Percentiles rank a stretch among this genome's conserved stretches.
These are phyloP conservation scores for Ramaria rubella DNA, from an alignment of 768 basidiomycete genomes.

Conservation along the genomic window DNA sequence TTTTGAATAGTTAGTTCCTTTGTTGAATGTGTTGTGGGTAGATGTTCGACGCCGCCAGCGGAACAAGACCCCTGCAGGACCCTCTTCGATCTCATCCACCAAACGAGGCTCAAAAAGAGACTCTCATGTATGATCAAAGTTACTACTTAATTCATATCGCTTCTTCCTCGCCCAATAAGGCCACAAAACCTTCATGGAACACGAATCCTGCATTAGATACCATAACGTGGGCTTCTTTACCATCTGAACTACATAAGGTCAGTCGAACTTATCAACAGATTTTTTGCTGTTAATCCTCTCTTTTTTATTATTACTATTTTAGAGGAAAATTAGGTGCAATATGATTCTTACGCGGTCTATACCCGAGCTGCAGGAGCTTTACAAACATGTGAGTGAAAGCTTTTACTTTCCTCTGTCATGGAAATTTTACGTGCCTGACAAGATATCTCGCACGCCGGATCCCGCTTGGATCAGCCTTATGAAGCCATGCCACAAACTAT, in stretches of 20 bases:
- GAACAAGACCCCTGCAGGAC: not conserved
- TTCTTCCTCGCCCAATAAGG: constrained; percentile 46
- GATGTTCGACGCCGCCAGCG: constrained; percentile 33
- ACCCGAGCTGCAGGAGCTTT: constrained; percentile 44
- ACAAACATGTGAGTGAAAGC: constrained; percentile 36
- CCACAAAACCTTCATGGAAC: constrained; percentile 53
- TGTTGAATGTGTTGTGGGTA: constrained; percentile 35
- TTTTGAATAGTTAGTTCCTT: not conserved
- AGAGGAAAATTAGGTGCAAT: constrained; percentile 58
- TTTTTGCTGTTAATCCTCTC: not conserved
- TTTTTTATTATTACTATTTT: constrained; percentile 1
- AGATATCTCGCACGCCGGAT: not conserved
- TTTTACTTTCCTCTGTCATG: constrained; percentile 24
- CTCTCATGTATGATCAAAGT: constrained; percentile 18
- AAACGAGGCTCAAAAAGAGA: not conserved
- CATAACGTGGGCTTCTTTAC: constrained; percentile 28
- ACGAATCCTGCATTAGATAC: constrained; percentile 22
- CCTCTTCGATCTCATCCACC: constrained; percentile 2
- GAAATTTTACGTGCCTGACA: not conserved
- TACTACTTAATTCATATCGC: constrained; percentile 59
- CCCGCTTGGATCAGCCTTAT: not conserved
- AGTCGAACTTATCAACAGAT: constrained; percentile 3
- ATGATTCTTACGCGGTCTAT: constrained; percentile 42
- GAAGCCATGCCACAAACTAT: constrained; percentile 1
- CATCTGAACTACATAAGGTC: constrained; percentile 57